Evolutionary conservation across 1,284 basidiomycete genomes (phyloP).

Genomic region (Moniliophthora roreri): DNA sequence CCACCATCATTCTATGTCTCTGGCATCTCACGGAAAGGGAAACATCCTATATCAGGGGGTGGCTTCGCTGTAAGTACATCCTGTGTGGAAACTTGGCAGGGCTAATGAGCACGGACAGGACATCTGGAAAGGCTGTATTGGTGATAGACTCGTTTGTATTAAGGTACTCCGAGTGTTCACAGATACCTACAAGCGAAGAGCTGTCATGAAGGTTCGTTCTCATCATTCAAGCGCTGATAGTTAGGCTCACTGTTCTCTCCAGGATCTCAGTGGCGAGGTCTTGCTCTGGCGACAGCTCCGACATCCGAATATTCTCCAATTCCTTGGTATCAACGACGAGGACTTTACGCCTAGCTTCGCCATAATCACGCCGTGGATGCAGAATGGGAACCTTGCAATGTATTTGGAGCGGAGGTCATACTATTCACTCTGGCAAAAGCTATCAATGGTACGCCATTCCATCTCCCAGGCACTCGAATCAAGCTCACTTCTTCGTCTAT

Average conservation of each 20-base stretch:
- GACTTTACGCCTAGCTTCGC: not conserved
- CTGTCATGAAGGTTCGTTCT: not conserved
- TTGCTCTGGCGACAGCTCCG: not conserved
- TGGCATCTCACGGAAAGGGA: not conserved
- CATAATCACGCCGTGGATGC: constrained; percentile 2
- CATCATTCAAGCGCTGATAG: not conserved
- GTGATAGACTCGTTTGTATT: not conserved
- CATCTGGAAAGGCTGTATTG: not conserved
- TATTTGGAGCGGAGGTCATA: not conserved
- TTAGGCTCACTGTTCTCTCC: not conserved
- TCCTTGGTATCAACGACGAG: not conserved
- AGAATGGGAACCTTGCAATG: not conserved
- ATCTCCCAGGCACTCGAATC: not conserved
- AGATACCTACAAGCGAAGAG: not conserved
- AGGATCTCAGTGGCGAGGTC: constrained; percentile 3
- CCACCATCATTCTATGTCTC: not conserved
- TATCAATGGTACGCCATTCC: not conserved
- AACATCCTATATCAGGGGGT: not conserved
- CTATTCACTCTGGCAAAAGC: not conserved
- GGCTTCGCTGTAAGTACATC: not conserved
- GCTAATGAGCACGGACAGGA: not conserved
- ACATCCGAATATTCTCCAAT: constrained; percentile 3
- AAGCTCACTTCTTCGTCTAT: not conserved
- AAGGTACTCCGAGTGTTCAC: not conserved
- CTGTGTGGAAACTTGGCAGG: no score